Conservation (phyloP, 1,284 basidiomycete species). For the Heterobasidion parviporum region DNA sequence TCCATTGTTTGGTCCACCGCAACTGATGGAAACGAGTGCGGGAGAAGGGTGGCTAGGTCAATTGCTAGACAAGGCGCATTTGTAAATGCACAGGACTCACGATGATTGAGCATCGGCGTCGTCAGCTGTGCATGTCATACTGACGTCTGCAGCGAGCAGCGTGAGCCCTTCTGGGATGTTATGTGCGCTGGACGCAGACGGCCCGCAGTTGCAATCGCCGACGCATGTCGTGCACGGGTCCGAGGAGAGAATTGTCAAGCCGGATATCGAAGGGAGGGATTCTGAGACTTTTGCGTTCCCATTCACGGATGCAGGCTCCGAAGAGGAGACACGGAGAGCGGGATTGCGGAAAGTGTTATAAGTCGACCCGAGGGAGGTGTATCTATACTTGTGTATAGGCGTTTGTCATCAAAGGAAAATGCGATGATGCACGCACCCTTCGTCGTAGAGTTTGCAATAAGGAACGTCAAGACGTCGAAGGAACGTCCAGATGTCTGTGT, state of each 20-base stretch:
- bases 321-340: background rate
- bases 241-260: constrained; percentile 9
- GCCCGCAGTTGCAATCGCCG: background rate
- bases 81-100: background rate
- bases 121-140: background rate
- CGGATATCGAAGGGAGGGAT: background rate
- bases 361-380: constrained; percentile 93
- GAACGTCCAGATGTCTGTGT: constrained; percentile 86
- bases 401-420: constrained; percentile 38
- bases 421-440: constrained; percentile 49
- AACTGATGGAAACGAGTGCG: background rate
- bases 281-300: background rate
- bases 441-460: constrained; percentile 87
- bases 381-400: constrained; percentile 37
- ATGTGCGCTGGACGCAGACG: background rate
- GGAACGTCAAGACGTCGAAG: constrained; percentile 68
- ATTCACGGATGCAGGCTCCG: background rate
- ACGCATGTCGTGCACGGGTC: constrained; percentile 12
- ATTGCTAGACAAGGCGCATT: background rate
- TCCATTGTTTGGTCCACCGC: background rate
- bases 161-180: background rate
- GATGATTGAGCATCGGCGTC: background rate
- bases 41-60: background rate
- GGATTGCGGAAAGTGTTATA: constrained; percentile 92
- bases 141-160: background rate